A percentile compares a stretch with the other conserved stretches of the same genome.
Evolutionary conservation across 192 early-diverging fungal species (phyloP).

Genomic region (Backusella tuberculispora): DNA sequence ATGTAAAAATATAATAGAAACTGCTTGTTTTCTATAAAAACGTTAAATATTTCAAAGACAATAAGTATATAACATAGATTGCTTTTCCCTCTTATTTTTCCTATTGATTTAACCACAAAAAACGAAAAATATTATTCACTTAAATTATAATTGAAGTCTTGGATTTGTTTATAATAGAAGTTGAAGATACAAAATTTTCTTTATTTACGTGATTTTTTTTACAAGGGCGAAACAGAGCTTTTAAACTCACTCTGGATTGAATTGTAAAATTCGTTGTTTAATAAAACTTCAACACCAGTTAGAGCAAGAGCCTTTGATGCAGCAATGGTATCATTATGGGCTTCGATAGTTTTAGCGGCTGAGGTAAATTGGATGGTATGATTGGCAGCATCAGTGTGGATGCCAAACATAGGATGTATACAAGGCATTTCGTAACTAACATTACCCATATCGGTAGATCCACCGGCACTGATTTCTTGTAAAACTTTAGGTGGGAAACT

Average conservation of each 20-base stretch:
- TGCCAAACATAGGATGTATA: constrained; percentile 44
- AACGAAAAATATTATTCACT: too few relatives aligned
- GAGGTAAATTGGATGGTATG: constrained; percentile 69
- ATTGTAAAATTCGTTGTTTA: constrained; percentile 50
- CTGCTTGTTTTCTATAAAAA: not conserved
- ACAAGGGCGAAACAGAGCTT: not conserved
- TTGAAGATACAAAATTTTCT: not conserved
- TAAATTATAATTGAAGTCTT: too few relatives aligned
- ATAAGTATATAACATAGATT: not conserved
- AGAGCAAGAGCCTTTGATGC: constrained; percentile 59
- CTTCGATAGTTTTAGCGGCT: constrained; percentile 56
- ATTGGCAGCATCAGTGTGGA: constrained; percentile 56
- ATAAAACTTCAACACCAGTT: constrained; percentile 50
- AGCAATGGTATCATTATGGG: constrained; percentile 58
- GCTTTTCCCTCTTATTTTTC: too few relatives aligned
- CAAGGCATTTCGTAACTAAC: constrained; percentile 62
- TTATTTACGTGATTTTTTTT: not conserved
- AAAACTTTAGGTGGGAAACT: constrained; percentile 19
- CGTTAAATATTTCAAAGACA: not conserved
- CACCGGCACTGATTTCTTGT: constrained; percentile 39
- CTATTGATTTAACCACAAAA: too few relatives aligned
- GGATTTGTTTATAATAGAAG: too few relatives aligned
- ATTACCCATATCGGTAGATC: constrained; percentile 72
- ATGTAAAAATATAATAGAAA: not conserved
- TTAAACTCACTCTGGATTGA: constrained; percentile 46